Conservation (phyloP, 306 rosid genomes). For the Dryas alaskensis region DNA sequence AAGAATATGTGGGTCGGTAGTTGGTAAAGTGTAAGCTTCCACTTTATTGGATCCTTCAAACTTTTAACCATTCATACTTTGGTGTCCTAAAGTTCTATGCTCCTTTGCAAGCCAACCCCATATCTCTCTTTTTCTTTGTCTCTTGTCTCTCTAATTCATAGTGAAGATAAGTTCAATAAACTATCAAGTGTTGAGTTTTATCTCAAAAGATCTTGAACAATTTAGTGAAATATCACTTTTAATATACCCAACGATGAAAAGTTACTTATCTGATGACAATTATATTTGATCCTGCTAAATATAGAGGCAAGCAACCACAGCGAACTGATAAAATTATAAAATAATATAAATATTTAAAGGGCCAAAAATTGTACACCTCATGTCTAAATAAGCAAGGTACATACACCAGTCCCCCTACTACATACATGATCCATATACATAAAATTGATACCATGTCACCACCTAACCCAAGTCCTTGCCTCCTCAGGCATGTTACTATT, state of each 20-base stretch:
- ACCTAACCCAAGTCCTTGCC: slow-evolving; percentile 24
- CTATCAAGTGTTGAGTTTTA: no score
- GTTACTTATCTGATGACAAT: no score
- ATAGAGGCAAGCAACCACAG: no score
- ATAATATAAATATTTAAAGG: slow-evolving; percentile 15
- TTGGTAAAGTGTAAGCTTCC: not conserved
- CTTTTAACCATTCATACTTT: not conserved
- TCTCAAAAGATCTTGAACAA: no score
- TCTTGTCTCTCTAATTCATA: no score
- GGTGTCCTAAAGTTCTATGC: not conserved
- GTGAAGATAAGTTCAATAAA: no score
- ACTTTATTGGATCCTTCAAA: slow-evolving; percentile 12
- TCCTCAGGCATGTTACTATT: slow-evolving; percentile 27
- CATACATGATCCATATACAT: slow-evolving; percentile 48
- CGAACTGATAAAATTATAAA: not conserved
- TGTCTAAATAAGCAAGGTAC: slow-evolving; percentile 33
- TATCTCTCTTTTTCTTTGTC: not conserved
- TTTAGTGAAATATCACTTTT: no score
- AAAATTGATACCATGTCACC: slow-evolving; percentile 18
- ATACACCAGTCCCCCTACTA: slow-evolving; percentile 35
- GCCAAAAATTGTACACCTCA: slow-evolving; percentile 37
- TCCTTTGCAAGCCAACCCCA: not conserved
- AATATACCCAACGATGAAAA: no score
- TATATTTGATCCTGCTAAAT: no score
- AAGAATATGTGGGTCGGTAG: not conserved